Base-by-base conservation (phyloP, 2,329 filamentous ascomycete genomes). In the Microsporum audouinii region DNA sequence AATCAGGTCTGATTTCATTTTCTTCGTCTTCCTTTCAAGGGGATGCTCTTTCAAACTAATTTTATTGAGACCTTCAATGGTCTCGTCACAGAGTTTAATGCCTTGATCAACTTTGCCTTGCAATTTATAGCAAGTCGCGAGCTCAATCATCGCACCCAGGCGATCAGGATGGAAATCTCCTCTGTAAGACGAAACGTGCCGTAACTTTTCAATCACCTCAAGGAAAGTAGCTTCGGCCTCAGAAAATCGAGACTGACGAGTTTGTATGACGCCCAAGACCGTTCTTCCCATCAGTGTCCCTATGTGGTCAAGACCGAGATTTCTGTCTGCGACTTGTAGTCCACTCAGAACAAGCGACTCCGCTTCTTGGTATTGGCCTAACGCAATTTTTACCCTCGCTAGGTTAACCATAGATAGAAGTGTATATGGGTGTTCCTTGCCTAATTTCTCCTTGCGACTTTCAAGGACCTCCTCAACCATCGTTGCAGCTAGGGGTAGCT, bases 391-490 rank as follows among this genome's bases (percentile, higher is more conserved):
- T 14, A 63, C 61, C 10, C 61, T 62, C 5, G 66, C 66, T 39
- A 69, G 59, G 60, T 67, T 64, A 56, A 61, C 65, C 43, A 59
- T 36, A 23, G 65, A 62, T 62, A 68, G 71, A 34, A 73, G 62
- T 4, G 70, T 71, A 51, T 69, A 72, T n/a, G 71, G 69, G 66
- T 74, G 71, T 58, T 74, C 71, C 38, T 70, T 66, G 2, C 71
- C 71, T 6, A 74, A 63, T 33, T 64, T 63, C 4, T 57, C 41
- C 53, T 66, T 65, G n/a, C 67, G 61, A 38, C 34, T 33, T 64
- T 60, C 39, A 8, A 55, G 17, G 4, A 60, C 61, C 23, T 57
- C 36, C 17, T 45, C 34, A 23, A 34, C 57, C 5, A 60, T 38
- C 5, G 7, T 39, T 8, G 36, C 12, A n/a, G 61, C 36, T 10